phyloP scores from a whole-genome alignment of 2,329 filamentous ascomycete species.

The Aspergillus oerlinghausenensis region DNA sequence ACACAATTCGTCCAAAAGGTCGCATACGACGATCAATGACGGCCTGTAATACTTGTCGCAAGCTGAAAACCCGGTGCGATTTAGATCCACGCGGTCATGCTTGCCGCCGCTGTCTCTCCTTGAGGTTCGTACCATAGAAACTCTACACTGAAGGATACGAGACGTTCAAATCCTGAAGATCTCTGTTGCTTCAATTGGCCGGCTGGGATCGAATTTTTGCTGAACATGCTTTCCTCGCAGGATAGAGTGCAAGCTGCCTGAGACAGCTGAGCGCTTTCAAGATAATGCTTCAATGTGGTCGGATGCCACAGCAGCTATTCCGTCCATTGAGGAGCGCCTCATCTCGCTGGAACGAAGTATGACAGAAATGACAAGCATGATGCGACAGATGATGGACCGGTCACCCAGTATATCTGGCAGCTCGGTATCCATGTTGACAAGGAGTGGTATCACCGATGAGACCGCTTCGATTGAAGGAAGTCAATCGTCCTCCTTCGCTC shows the following conservation, averaged over 20 bases:
- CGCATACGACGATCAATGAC: conserved; percentile 35
- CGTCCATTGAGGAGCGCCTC: conserved; percentile 32
- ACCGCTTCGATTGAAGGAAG: conserved; percentile 16
- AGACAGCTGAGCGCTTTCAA: conserved; percentile 30
- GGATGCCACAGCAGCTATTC: conserved; percentile 26
- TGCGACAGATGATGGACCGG: conserved; percentile 29
- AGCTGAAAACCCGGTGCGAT: conserved; percentile 35
- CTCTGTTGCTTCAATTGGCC: background rate
- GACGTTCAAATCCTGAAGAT: too few species aligned
- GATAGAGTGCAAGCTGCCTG: conserved; percentile 32
- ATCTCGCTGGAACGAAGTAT: conserved; percentile 29
- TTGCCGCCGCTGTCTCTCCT: conserved; percentile 33
- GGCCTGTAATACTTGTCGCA: conserved; percentile 35
- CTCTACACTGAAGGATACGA: background rate
- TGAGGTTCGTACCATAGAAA: conserved; percentile 23
- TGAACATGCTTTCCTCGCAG: conserved; percentile 15
- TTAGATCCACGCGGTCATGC: conserved; percentile 32
- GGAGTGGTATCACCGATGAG: conserved; percentile 23
- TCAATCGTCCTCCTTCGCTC: conserved; percentile 17
- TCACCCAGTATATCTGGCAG: conserved; percentile 17
- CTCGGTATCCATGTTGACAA: conserved; percentile 14
- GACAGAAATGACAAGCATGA: conserved; percentile 32
- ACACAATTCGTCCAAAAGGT: conserved; percentile 24
- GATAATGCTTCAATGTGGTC: conserved; percentile 28
- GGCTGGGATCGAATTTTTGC: background rate